Base-by-base conservation (phyloP, 345 rosid genomes). In the Microthlaspi erraticum region DNA sequence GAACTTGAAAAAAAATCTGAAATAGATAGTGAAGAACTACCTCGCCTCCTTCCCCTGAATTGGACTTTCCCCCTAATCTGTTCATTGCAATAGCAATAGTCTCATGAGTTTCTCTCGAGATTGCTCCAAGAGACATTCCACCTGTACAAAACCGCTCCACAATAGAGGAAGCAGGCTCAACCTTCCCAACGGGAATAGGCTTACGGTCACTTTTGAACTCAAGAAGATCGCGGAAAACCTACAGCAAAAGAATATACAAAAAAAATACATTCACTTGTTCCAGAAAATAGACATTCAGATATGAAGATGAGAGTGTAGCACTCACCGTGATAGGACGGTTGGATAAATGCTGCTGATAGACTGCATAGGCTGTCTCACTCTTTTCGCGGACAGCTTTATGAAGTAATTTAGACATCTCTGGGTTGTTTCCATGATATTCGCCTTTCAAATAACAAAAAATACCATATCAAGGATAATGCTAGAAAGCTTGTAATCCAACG, bases 21-120 rank as follows among this genome's bases (percentile, higher is more conserved):
- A 57, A 19, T 39, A 39, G 63, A 57, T 13, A 19, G 43, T 53
- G 76, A 72, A 51, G 51, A 57, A 76, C 50, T 87, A 93, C 98
- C 98, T 93, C 98, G 36, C 99, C 99, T 62, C 99, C 99, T 88
- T 94, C 99, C 70, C 97, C 97, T 4, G 99, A 91, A 79, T 94
- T 94, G 43, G 97, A 94, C 81, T 88, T 94, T 60, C 99, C 99
- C 70, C 96, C 90, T 60, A 94, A 11, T 83, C 97, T 89, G 77
- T 94, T 94, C 99, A 91, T 94, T 33, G 97, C 99, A 80, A 91
- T 83, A 77, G 97, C 97, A 78, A 94, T 94, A 64, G 97, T 95
- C 81, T 94, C 99, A 70, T 94, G 99, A 74, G 99, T 94, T 84
- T 94, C 99, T 82, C 99, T 88, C 60, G 99, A 94, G 78, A 94